phyloP scores from a whole-genome alignment of 2,329 filamentous ascomycete genomes.

The Fusarium beomiforme region DNA sequence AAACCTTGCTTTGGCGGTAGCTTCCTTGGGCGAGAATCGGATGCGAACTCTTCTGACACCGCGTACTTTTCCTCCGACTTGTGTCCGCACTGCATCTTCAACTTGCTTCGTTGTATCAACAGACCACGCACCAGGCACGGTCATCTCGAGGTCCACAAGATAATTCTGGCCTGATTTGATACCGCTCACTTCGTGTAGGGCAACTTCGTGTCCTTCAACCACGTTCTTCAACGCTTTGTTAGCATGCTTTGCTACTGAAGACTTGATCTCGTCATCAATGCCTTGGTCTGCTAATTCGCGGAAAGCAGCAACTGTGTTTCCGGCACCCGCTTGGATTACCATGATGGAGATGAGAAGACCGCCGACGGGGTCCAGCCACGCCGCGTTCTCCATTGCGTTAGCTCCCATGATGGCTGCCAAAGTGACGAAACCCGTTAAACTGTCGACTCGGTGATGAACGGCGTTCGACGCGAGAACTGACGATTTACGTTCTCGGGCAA shows the following conservation, averaged over 20 bases:
- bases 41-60: constrained; percentile 87
- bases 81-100: constrained; percentile 78
- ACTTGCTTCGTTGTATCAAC: constrained; percentile 75
- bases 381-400: constrained; percentile 84
- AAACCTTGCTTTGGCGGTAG: constrained; percentile 65
- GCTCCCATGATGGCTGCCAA: constrained; percentile 89
- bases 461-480: constrained; percentile 96
- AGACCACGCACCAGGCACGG: constrained; percentile 80
- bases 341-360: constrained; percentile 92
- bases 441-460: constrained; percentile 95
- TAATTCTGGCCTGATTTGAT: constrained; percentile 98
- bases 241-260: constrained; percentile 74
- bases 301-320: constrained; percentile 84
- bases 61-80: constrained; percentile 79
- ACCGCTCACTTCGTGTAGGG: constrained; percentile 83
- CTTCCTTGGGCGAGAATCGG: constrained; percentile 80
- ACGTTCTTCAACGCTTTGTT: constrained; percentile 66
- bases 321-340: constrained; percentile 89
- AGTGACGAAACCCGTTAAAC: constrained; percentile 92
- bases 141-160: constrained; percentile 88
- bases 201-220: constrained; percentile 66
- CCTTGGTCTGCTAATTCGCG: constrained; percentile 91
- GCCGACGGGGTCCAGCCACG: constrained; percentile 94
- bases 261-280: constrained; percentile 85
- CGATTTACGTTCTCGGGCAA: constrained; percentile 92